Evolutionary conservation across 345 rosid species (phyloP), one percentile per base, ranked within the genome.

Genomic region (Erucastrum elatum): DNA sequence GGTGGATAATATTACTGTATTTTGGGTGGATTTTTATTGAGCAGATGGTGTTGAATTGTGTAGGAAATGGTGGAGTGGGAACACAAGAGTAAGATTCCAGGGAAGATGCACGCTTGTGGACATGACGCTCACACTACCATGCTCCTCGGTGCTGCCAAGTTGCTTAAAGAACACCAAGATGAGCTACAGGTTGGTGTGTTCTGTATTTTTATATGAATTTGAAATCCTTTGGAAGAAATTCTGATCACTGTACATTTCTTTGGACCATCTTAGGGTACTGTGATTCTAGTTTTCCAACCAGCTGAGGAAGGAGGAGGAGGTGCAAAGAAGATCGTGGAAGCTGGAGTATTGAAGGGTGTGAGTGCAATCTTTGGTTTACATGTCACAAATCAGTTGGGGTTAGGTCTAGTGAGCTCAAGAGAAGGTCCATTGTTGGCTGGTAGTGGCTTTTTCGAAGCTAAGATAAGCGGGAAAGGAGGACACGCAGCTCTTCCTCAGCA

Each of bases 281-380:
- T 91, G 46, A 84, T 87, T 74, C 88, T 91, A 51, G 83, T 94
- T 30, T 94, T 94, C 59, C 98, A 94, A 83, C 98, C 98, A 27
- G 98, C 91, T 27, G 98, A 94, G 84, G 98, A 94, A 88, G 97
- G 93, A 59, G 86, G 89, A 16, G 95, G 89, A n/a, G 97, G 97
- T 39, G 98, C 97, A 26, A 88, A 87, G 84, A 77, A 74, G 67
- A 86, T 94, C 80, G 64, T 90, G 33, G 91, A 89, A 59, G 87
- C 87, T 9, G 97, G 97, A 64, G 88, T 84, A 6, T 71, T 94
- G 49, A 84, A 90, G 46, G 84, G 87, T 56, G 89, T 94, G 29
- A 80, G 86, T 26, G 97, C 90, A 46, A 91, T 92, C 77, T 92
- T 89, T 64, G 97, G 92, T 2, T 75, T 90, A 11, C 97, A 92